Conservation (phyloP, 805 yeast genomes). For the Metschnikowia chrysomelidarum region DNA sequence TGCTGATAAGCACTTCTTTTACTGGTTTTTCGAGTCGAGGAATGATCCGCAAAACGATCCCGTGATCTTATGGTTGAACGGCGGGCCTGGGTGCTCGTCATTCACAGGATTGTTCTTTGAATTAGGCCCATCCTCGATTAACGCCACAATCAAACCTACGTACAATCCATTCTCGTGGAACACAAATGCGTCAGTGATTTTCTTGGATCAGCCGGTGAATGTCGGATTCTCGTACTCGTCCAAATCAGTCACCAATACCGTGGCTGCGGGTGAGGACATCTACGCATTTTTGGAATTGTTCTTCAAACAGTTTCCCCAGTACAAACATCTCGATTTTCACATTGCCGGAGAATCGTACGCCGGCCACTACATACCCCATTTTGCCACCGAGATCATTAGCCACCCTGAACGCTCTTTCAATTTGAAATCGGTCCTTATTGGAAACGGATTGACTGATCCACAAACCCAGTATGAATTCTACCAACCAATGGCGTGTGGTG, state of each 20-base stretch:
- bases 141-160: constrained; percentile 63
- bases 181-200: constrained; percentile 82
- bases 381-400: constrained; percentile 75
- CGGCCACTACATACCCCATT: constrained; percentile 90
- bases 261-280: constrained; percentile 85
- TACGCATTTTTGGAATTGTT: constrained; percentile 80
- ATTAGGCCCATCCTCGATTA: constrained; percentile 82
- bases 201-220: constrained; percentile 90
- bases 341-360: constrained; percentile 94
- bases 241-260: constrained; percentile 61
- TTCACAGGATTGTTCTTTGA: constrained; percentile 88
- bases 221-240: constrained; percentile 88
- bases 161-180: constrained; percentile 90
- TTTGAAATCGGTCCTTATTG: constrained; percentile 68
- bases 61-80: constrained; percentile 86
- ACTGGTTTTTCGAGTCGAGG: constrained; percentile 86
- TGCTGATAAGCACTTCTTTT: constrained; percentile 87
- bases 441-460: constrained; percentile 91
- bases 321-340: constrained; percentile 58
- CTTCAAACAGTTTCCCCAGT: constrained; percentile 80
- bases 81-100: constrained; percentile 96
- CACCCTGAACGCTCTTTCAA: constrained; percentile 19
- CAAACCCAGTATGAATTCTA: constrained; percentile 40
- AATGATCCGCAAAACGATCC: constrained; percentile 78
- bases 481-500: constrained; percentile 91